Evolutionary conservation across 768 basidiomycete genomes (phyloP), one percentile per base, ranked within the genome.

Genomic region (Rhizopogon rudus): DNA sequence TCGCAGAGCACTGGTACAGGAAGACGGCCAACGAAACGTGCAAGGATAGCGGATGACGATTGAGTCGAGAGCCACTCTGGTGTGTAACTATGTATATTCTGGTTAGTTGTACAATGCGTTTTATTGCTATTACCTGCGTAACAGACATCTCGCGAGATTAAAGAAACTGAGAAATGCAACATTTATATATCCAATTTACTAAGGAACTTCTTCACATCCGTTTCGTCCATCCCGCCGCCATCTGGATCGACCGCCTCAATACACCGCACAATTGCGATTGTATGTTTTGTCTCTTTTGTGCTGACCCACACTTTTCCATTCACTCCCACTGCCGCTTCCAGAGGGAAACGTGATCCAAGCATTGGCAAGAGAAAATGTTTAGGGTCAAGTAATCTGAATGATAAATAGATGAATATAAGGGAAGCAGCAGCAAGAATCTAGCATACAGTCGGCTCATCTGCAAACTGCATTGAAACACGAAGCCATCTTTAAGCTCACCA

Each of bases 221-320:
- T 69, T 60, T 82, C 80, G 53, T 82, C 79, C 77, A 85, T 75
- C 3, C 82, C 80, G 10, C 79, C 83, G 5, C 83, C 83, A 57
- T 88, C 88, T 20, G 87, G 81, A 68, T 96, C 92, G 10, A 82
- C 85, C 14, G 81, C 84, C 66, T 93, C 87, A 40, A 98, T 86
- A 64, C 91, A 91, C 46, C 91, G 80, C 55, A 83, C 75, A 22
- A 87, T 74, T 6, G 86, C 85, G 50, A 98, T 88, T 9, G 83
- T 87, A 62, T 91, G 84, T 60, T 79, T 83, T 10, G 79, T 71
- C 42, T 90, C 86, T 60, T 86, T 85, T 6, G 92, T 76, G 56
- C 78, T 88, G 61, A 98, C 70, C 96, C 96, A 98, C 16, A 97
- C 83, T 42, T 89, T 82, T 2, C 95, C 96, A 65, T 99, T 99